These are phyloP conservation scores for Hirschfeldia incana DNA, from an alignment of 345 rosid genomes.

Conservation along the genomic window DNA sequence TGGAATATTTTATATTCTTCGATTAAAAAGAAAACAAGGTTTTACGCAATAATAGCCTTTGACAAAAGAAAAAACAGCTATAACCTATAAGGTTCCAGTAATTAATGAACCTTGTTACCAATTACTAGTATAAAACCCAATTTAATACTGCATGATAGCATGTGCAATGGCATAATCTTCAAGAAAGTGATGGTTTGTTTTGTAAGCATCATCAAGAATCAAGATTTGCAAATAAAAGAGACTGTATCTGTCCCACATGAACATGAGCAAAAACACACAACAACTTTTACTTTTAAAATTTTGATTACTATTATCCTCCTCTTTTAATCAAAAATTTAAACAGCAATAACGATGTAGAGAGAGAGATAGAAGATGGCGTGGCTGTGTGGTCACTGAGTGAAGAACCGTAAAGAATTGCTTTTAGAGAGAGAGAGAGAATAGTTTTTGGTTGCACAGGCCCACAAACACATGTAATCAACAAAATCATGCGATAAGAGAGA, in stretches of 20 bases:
- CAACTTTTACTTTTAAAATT: slow-evolving; percentile 20
- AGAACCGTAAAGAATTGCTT: slow-evolving; percentile 16
- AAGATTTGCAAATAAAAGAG: background rate
- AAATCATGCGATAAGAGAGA: slow-evolving; percentile 43
- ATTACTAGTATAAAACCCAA: background rate
- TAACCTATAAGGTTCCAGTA: slow-evolving; percentile 6
- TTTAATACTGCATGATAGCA: background rate
- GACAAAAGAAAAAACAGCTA: background rate
- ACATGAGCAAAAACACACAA: slow-evolving; percentile 17
- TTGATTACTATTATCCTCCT: slow-evolving; percentile 8
- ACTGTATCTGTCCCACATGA: slow-evolving; percentile 29
- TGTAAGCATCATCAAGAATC: slow-evolving; percentile 34
- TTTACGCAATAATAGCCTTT: background rate
- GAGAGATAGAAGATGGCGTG: slow-evolving; percentile 37
- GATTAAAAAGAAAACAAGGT: background rate
- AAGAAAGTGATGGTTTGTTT: slow-evolving; percentile 40
- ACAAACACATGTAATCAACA: slow-evolving; percentile 44
- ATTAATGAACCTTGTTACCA: slow-evolving; percentile 3
- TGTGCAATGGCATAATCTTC: slow-evolving; percentile 23
- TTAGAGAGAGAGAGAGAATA: slow-evolving; percentile 10
- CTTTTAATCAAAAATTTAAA: background rate
- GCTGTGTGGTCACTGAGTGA: slow-evolving; percentile 38
- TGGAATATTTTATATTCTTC: slow-evolving; percentile 24
- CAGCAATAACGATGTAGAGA: slow-evolving; percentile 28
- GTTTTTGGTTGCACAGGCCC: slow-evolving; percentile 40